Evolutionary conservation across 2,329 filamentous ascomycete genomes (phyloP).

Genomic region (Sclerotiophoma versabilis): DNA sequence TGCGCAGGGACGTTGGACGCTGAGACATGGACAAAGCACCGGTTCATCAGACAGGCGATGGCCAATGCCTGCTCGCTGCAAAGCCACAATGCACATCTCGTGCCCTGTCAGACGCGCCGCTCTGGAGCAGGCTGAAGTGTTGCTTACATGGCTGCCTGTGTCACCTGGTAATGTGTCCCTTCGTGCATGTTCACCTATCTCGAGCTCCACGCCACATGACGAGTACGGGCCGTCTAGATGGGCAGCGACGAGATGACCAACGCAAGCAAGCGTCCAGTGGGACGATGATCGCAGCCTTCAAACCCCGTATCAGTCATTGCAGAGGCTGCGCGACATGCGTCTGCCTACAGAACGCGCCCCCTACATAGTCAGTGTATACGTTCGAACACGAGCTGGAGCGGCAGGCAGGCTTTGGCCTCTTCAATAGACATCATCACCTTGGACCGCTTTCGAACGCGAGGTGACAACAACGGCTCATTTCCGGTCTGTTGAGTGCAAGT

Average conservation of each 20-base stretch:
- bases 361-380: too few relatives aligned
- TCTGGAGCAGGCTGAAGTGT: conserved; percentile 25
- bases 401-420: too few relatives aligned
- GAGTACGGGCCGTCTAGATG: conserved; percentile 6
- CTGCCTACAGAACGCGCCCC: too few relatives aligned
- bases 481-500: conserved; percentile 9
- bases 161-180: conserved; percentile 13
- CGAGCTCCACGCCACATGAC: conserved; percentile 12
- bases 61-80: conserved; percentile 12
- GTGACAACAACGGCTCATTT: neutral
- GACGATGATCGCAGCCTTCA: too few relatives aligned
- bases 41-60: neutral
- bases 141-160: conserved; percentile 3
- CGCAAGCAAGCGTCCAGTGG: neutral
- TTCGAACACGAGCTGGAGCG: neutral
- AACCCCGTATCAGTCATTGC: too few relatives aligned
- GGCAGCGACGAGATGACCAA: neutral
- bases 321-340: too few relatives aligned
- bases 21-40: conserved; percentile 14
- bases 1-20: conserved; percentile 27
- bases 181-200: conserved; percentile 10
- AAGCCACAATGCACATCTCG: conserved; percentile 15
- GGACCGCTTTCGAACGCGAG: too few relatives aligned
- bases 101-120: conserved; percentile 7
- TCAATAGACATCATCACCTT: too few relatives aligned